Conservation (phyloP, 1,139 yeast genomes). For the Yamadazyma blattariae region DNA sequence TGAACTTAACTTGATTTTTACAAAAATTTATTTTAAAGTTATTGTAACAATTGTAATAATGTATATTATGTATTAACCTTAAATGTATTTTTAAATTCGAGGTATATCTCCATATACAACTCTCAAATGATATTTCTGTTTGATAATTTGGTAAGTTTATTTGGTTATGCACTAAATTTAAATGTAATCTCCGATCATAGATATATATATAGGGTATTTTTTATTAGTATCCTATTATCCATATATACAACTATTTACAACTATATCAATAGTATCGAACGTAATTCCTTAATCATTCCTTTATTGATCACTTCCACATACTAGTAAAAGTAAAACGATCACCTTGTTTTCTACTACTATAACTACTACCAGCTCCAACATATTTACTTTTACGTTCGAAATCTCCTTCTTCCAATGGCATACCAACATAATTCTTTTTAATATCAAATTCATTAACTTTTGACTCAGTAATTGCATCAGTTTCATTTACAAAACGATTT, state of each 20-base stretch:
- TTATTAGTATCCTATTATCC: too few relatives aligned
- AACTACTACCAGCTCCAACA: constrained; percentile 65
- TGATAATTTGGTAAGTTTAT: too few relatives aligned
- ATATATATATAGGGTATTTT: too few relatives aligned
- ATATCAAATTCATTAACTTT: constrained; percentile 28
- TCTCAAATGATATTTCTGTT: too few relatives aligned
- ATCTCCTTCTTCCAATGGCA: constrained; percentile 19
- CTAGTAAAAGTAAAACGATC: constrained; percentile 39
- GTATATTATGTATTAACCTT: background rate
- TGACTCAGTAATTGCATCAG: constrained; percentile 37
- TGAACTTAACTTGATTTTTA: constrained; percentile 1
- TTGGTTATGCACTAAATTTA: too few relatives aligned
- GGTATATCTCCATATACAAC: too few relatives aligned
- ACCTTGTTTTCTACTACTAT: constrained; percentile 50
- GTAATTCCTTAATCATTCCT: too few relatives aligned
- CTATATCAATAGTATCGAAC: too few relatives aligned
- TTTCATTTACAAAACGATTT: constrained; percentile 34
- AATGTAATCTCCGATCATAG: too few relatives aligned
- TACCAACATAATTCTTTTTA: constrained; percentile 32
- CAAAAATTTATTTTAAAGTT: too few relatives aligned
- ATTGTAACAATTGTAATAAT: too few relatives aligned
- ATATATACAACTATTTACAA: constrained; percentile 1
- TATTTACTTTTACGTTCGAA: constrained; percentile 52
- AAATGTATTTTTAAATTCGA: too few relatives aligned
- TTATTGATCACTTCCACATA: constrained; percentile 20